Evolutionary conservation across 441 rosid genomes (phyloP), one percentile per base, ranked within the genome.

Genomic region (Pelargonium myrrhifolium): DNA sequence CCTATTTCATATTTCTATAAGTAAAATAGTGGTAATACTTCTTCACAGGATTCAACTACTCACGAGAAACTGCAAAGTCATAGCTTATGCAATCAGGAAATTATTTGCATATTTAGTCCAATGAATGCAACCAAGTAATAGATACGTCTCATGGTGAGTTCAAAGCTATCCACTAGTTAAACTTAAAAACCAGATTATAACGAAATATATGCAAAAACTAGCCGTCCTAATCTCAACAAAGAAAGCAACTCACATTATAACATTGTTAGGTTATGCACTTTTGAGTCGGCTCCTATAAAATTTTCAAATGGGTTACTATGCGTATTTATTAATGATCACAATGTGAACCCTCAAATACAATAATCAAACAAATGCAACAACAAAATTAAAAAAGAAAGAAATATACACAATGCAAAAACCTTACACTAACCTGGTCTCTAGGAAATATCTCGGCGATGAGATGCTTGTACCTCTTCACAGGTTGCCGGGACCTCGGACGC

Each of bases 391-490:
- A 70, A 51, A 15, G 9, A 47, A 47, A n/a, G 3, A 47, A 17
- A 47, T 5, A 5, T 47, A 18, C 55, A n/a, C n/a, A n/a, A n/a
- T n/a, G n/a, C 6, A 47, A 47, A 31, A 31, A 55, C 11, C 61
- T 26, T 4, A 10, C 5, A 42, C 80, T 39, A 78, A 94, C 99
- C 98, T 83, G 93, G 72, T 80, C 76, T 69, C 81, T 85, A 39
- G 97, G 99, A 75, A 92, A 94, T 68, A 92, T 89, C 66, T 87
- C 86, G 1, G 97, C 75, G 64, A 94, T 86, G 75, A 94, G 91
- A 87, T 94, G 90, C 97, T 92, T 92, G 81, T 92, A 92, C 83
- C 99, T 82, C 93, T 92, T 94, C 71, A 92, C 90, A 53, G 96
- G 99, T 80, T 94, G 99, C 72, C 98, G 85, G 66, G 99, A 94